phyloP scores from a whole-genome alignment of 179 eudicot genomes.

The Actinidia chinensis region DNA sequence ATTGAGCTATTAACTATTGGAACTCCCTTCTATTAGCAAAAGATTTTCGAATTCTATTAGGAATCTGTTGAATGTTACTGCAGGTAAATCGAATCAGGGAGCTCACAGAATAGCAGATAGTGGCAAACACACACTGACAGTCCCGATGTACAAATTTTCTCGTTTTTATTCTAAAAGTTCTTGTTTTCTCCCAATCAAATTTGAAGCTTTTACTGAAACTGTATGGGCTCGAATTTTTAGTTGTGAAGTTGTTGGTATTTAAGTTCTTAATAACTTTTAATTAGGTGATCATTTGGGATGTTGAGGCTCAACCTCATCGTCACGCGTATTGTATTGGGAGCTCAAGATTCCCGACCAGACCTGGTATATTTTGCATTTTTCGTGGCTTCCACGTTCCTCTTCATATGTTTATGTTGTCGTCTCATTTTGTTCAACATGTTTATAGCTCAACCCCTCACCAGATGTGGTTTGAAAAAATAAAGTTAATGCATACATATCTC shows the following conservation, averaged over 20 bases:
- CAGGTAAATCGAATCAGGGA: conserved; percentile 98
- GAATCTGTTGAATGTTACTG: conserved; percentile 20
- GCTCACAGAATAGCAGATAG: conserved; percentile 93
- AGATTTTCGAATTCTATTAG: not conserved
- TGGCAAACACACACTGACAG: conserved; percentile 97
- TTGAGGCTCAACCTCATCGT: conserved; percentile 88
- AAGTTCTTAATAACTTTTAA: not conserved
- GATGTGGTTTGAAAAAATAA: not conserved
- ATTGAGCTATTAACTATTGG: not conserved
- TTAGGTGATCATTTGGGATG: conserved; percentile 94
- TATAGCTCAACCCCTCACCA: not conserved
- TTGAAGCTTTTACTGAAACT: not conserved
- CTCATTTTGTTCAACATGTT: not conserved
- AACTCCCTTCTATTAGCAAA: not conserved
- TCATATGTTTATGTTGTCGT: not conserved
- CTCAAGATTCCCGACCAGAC: conserved; percentile 83
- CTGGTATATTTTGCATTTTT: conserved; percentile 44
- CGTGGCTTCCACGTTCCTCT: not conserved
- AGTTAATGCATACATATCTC: not conserved
- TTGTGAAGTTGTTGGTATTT: not conserved
- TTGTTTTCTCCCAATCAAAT: not conserved
- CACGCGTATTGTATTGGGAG: conserved; percentile 87
- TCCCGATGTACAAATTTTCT: conserved; percentile 71
- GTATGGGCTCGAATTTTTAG: not conserved
- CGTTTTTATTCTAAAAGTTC: not conserved